phyloP scores from a whole-genome alignment of 257 asterid species.

The Solanum acaule region DNA sequence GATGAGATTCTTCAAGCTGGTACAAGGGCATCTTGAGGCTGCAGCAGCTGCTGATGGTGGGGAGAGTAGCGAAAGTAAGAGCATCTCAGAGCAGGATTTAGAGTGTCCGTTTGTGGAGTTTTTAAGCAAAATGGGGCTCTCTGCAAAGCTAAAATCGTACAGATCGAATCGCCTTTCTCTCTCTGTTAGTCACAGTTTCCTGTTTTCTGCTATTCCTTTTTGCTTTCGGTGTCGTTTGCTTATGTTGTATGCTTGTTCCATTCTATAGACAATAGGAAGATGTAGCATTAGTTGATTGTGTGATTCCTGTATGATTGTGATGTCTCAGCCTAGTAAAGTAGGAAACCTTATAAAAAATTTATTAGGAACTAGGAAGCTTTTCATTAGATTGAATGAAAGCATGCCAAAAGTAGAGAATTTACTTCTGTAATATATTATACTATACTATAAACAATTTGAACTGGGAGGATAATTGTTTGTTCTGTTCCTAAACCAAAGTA shows the following conservation, averaged over 20 bases:
- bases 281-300: background rate
- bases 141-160: constrained; percentile 83
- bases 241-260: background rate
- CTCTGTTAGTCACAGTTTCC: background rate
- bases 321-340: background rate
- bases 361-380: background rate
- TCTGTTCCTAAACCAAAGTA: background rate
- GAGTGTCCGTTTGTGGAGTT: constrained; percentile 67
- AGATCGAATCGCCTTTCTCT: constrained; percentile 20
- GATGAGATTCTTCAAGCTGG: constrained; percentile 82
- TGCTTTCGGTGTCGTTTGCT: background rate
- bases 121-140: constrained; percentile 53
- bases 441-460: background rate
- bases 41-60: constrained; percentile 1
- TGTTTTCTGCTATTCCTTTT: background rate
- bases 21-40: constrained; percentile 48
- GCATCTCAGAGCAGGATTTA: constrained; percentile 61
- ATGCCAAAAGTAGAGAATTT: background rate
- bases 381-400: background rate
- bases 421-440: background rate
- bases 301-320: background rate
- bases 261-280: background rate
- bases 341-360: background rate
- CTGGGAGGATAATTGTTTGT: background rate
- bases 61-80: constrained; percentile 4